These are phyloP conservation scores for Hamamelis virginiana DNA, from an alignment of 164 flowering plant genomes.

Conservation along the genomic window DNA sequence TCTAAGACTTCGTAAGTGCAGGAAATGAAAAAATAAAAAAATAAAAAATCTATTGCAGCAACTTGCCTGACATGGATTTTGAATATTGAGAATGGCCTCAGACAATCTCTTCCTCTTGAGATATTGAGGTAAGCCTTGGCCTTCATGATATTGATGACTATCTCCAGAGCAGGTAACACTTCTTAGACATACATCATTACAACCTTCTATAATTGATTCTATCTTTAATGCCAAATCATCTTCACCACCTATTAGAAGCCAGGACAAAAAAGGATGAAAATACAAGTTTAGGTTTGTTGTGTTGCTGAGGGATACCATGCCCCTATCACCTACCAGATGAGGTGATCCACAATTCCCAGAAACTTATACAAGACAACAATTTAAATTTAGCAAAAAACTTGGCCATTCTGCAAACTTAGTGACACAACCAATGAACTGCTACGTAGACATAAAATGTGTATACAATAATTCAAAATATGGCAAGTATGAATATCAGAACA, in stretches of 20 bases:
- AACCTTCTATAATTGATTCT: slow-evolving; percentile 43
- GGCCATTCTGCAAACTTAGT: no score
- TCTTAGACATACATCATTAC: slow-evolving; percentile 23
- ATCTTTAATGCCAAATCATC: slow-evolving; percentile 41
- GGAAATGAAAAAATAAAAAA: background rate
- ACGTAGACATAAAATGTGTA: no score
- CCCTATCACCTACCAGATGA: no score
- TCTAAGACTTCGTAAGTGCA: background rate
- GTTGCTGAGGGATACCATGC: no score
- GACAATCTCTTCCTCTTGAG: slow-evolving; percentile 39
- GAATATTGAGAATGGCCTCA: slow-evolving; percentile 34
- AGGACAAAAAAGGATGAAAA: background rate
- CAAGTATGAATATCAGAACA: no score
- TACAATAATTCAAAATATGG: no score
- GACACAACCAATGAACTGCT: no score
- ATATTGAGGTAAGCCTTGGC: slow-evolving; percentile 14
- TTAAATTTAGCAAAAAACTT: no score
- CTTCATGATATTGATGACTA: slow-evolving; percentile 15
- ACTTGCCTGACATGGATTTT: slow-evolving; percentile 49
- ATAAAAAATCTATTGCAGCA: background rate
- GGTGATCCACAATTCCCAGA: no score
- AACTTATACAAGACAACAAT: no score
- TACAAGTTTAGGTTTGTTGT: background rate
- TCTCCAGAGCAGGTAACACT: slow-evolving; percentile 12
- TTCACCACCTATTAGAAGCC: slow-evolving; percentile 20